Percentiles rank a stretch among this genome's conserved stretches.
Conservation (phyloP, 2,329 filamentous ascomycete genomes). For the Diaporthe caulivora region DNA sequence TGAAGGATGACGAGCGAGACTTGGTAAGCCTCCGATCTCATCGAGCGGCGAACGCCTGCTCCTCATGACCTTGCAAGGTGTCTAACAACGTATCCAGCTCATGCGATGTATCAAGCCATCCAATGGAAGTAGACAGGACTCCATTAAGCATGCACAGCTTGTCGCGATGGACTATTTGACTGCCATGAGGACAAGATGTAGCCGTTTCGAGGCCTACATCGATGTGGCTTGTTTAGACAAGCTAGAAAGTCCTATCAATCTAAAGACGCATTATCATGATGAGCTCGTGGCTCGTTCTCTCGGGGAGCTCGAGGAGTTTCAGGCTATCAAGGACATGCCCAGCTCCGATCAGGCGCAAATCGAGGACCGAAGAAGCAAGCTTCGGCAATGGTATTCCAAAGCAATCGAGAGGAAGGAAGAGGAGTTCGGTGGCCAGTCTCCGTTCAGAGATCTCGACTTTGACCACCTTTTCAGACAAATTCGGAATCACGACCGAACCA, state of each 20-base stretch:
- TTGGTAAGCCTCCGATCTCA: slow-evolving; percentile 27
- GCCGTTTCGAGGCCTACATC: slow-evolving; percentile 32
- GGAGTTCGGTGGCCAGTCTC: slow-evolving; percentile 19
- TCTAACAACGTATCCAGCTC: slow-evolving; percentile 22
- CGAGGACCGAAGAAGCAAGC: neutral
- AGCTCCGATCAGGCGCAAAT: neutral
- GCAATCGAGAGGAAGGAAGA: slow-evolving; percentile 35
- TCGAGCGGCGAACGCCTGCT: neutral
- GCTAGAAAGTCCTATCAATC: slow-evolving; percentile 36
- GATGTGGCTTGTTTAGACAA: slow-evolving; percentile 21
- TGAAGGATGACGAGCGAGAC: slow-evolving; percentile 10
- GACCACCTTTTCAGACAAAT: slow-evolving; percentile 30
- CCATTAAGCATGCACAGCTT: slow-evolving; percentile 34
- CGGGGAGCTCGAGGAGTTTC: slow-evolving; percentile 28
- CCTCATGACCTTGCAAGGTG: no score
- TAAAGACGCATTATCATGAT: slow-evolving; percentile 39
- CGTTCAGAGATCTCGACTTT: slow-evolving; percentile 17
- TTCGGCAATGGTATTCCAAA: slow-evolving; percentile 32
- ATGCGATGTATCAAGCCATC: slow-evolving; percentile 33
- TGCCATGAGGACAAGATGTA: slow-evolving; percentile 27
- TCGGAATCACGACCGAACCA: slow-evolving; percentile 23
- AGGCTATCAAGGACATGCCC: slow-evolving; percentile 18
- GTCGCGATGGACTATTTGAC: slow-evolving; percentile 37
- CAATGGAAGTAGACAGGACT: slow-evolving; percentile 24
- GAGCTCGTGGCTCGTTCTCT: slow-evolving; percentile 37